phyloP scores from a whole-genome alignment of 2,329 filamentous ascomycete species.

The Hypoxylon rubiginosum region DNA sequence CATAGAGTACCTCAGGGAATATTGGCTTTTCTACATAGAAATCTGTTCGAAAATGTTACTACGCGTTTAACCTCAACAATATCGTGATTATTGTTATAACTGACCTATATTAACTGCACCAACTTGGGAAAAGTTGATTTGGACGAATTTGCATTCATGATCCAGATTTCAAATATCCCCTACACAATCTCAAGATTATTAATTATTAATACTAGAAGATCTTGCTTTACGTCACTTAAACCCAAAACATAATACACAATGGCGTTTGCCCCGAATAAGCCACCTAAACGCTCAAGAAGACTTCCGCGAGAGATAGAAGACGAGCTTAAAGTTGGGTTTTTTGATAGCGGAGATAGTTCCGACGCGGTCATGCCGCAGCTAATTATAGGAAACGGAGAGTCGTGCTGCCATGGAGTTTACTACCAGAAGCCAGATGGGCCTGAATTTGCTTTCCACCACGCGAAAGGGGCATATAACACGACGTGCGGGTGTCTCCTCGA shows the following conservation, averaged over 20 bases:
- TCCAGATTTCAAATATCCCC: background rate
- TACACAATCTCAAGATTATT: background rate
- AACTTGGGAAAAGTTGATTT: too few species aligned
- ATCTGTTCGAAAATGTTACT: background rate
- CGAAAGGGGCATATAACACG: background rate
- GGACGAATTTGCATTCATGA: background rate
- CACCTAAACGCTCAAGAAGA: background rate
- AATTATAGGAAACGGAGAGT: conserved; percentile 29
- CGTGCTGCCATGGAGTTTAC: conserved; percentile 32
- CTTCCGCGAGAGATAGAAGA: conserved; percentile 25
- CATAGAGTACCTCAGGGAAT: too few species aligned
- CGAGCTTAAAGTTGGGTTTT: conserved; percentile 21
- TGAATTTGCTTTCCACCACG: conserved; percentile 33
- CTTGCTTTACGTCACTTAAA: background rate
- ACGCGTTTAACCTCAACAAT: background rate
- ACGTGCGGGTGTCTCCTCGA: conserved; percentile 14
- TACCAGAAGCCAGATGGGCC: conserved; percentile 7
- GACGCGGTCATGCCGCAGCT: conserved; percentile 16
- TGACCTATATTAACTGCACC: background rate
- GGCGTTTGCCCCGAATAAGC: background rate
- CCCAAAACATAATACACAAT: background rate
- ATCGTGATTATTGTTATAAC: background rate
- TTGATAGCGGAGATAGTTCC: conserved; percentile 11
- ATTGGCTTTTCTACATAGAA: background rate
- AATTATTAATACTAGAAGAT: background rate